Base-by-base conservation (phyloP, 1,284 basidiomycete genomes). In the Meira miltonrushii region DNA sequence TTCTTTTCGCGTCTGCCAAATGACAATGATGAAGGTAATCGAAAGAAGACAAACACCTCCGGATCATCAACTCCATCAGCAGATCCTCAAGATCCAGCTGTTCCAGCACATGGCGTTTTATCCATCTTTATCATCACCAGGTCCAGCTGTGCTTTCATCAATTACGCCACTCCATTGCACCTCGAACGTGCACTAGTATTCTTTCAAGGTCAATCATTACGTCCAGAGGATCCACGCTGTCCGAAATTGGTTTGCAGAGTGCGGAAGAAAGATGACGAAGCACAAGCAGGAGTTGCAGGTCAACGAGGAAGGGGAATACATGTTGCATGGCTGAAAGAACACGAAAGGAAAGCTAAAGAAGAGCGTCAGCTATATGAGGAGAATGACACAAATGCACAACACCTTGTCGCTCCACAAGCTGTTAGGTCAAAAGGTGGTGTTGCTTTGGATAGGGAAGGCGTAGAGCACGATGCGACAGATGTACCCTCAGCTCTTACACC, bases 111-210 rank as follows among this genome's bases (percentile, higher is more conserved):
- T 28, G 90, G 90, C 6, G 86, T 96, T 2, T 79, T 88, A 2
- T 92, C 89, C 21, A 87, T 98, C 65, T 95, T 94, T 80, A 84
- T 93, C 58, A 97, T 98, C 69, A 85, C 88, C 17, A 85, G 92
- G 21, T 93, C 91, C 2, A 92, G 87, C 69, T 96, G 93, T 78
- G 90, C 90, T 2, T 96, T 97, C 74, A 85, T 95, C 78, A 96
- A 96, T 77, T 92, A 88, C 71, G 84, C 85, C 51, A 84, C 82
- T 0, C 84, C 87, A 67, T 79, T 74, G 1, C 82, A 87, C 62
- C 81, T 96, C 33, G 80, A 84, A 7, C 80, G 81, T 0, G 90
- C 90, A 0, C 88, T 93, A 56, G 70, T 77, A 0, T 84, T 82
- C 55, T 94, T 91, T 80, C 86, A 88, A 72, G 88, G 88, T 9